phyloP scores from a whole-genome alignment of 1,284 basidiomycete species.

The Cutaneotrichosporon sp. region DNA sequence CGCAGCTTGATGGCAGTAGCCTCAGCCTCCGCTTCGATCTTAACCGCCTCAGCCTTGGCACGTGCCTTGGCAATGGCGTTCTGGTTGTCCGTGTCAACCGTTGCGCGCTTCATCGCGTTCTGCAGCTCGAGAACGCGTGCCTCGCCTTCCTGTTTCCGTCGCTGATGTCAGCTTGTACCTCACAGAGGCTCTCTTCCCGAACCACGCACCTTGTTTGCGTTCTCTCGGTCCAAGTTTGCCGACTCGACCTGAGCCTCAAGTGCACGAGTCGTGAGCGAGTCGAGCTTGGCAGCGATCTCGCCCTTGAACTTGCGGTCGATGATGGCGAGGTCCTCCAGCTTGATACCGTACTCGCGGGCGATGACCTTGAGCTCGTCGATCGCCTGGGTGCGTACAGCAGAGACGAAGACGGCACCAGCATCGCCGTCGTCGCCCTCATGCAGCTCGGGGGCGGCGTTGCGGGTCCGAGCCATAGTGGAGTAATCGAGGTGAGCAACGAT shows the following conservation, averaged over 20 bases:
- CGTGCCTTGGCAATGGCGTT: constrained; percentile 6
- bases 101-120: constrained; percentile 15
- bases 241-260: constrained; percentile 19
- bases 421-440: constrained; percentile 8
- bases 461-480: constrained; percentile 13
- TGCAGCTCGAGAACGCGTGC: constrained; percentile 15
- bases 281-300: constrained; percentile 16
- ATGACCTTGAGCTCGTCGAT: constrained; percentile 18
- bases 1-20: constrained; percentile 11
- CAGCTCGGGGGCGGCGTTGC: constrained; percentile 12
- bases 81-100: constrained; percentile 9
- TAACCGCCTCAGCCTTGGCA: constrained; percentile 7
- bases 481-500: constrained; percentile 17
- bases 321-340: constrained; percentile 16
- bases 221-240: constrained; percentile 17
- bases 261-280: constrained; percentile 13
- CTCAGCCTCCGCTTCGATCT: constrained; percentile 14
- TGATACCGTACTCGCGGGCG: constrained; percentile 17
- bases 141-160: constrained; percentile 15
- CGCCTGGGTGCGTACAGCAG: constrained; percentile 15
- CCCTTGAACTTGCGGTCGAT: constrained; percentile 18
- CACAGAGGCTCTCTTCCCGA: too few relatives aligned
- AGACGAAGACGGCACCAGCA: constrained; percentile 13
- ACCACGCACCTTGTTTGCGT: constrained; percentile 15
- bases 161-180: too few relatives aligned